Evolutionary conservation across 805 yeast species (phyloP).

Genomic region (Pichia occidentalis): DNA sequence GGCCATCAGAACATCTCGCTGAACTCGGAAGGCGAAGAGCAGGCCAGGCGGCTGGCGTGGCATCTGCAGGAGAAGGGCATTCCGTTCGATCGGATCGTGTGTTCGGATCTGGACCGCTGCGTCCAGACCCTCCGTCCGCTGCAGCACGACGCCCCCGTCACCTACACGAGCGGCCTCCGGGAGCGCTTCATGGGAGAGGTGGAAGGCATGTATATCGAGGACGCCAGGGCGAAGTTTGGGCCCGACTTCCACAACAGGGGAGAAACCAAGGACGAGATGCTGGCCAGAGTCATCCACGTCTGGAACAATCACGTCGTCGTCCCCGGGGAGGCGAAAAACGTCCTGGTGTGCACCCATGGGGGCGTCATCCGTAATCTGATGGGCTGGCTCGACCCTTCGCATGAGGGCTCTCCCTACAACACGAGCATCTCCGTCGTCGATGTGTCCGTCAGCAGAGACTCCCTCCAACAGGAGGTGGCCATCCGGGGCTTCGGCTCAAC

Average conservation of each 20-base stretch:
- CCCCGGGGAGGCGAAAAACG: slow-evolving; percentile 35
- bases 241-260: slow-evolving; percentile 57
- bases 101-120: slow-evolving; percentile 56
- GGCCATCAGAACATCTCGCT: slow-evolving; percentile 68
- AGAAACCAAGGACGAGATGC: slow-evolving; percentile 44
- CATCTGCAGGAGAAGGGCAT: slow-evolving; percentile 30
- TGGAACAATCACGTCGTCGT: slow-evolving; percentile 33
- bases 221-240: slow-evolving; percentile 58
- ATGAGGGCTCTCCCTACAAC: slow-evolving; percentile 71
- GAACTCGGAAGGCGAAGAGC: slow-evolving; percentile 54
- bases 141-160: too few relatives aligned
- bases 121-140: too few relatives aligned
- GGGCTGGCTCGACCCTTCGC: slow-evolving; percentile 43
- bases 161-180: slow-evolving; percentile 48
- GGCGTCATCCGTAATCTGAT: slow-evolving; percentile 65
- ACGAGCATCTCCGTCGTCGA: slow-evolving; percentile 70
- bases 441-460: slow-evolving; percentile 33
- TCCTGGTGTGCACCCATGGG: slow-evolving; percentile 69
- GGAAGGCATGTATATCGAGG: slow-evolving; percentile 65
- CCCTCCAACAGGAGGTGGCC: too few relatives aligned
- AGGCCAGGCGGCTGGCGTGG: slow-evolving; percentile 51
- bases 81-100: slow-evolving; percentile 39
- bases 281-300: slow-evolving; percentile 41
- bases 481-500: slow-evolving; percentile 61
- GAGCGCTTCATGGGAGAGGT: slow-evolving; percentile 76